Base-by-base conservation (phyloP, 2,329 filamentous ascomycete species). In the Cadophora sp. region DNA sequence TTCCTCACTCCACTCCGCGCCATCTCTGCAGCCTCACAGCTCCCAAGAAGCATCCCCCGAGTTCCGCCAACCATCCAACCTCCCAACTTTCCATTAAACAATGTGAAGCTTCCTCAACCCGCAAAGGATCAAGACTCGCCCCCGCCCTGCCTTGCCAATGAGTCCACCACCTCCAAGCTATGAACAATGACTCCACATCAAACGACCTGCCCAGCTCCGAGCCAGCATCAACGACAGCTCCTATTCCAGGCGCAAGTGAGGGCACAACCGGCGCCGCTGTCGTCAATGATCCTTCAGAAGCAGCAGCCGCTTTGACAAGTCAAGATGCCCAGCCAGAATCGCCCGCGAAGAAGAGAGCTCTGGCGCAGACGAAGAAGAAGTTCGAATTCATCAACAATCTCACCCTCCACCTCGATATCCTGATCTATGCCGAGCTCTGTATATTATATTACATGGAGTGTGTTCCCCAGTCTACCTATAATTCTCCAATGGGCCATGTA, bases 371-470 rank as follows among this genome's bases (percentile, higher is more conserved):
- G 66, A 88, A 84, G 78, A 89, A 89, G 81, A 78, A 76, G 69
- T 68, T 73, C 59, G 77, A 86, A 70, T 88, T 90, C 75, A 79
- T 89, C 72, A 85, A 82, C 48, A 84, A 88, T 71, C 80, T 91
- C 68, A 84, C 89, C 72, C 81, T 82, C 73, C 86, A 83, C 68
- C 80, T 91, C 66, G 89, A 91, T 79, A 83, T 85, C 73, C 74
- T 90, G 55, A 84, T 90, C 59, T 89, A 88, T 76, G 85, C 84
- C 48, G 87, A 91, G 80, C 80, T 91, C 65, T 89, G 86, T 73
- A 83, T 85, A 51, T 73, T 91, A 72, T 91, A 91, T 76, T 91
- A 91, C 76, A 87, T 91, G 85, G 89, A 91, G 89, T 91, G 81
- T 65, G 84, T 76, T n/a, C 50, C 50, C 13, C 39, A 14, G 13